Conservation (phyloP, 2,329 filamentous ascomycete genomes). For the Sporothrix brasiliensis region DNA sequence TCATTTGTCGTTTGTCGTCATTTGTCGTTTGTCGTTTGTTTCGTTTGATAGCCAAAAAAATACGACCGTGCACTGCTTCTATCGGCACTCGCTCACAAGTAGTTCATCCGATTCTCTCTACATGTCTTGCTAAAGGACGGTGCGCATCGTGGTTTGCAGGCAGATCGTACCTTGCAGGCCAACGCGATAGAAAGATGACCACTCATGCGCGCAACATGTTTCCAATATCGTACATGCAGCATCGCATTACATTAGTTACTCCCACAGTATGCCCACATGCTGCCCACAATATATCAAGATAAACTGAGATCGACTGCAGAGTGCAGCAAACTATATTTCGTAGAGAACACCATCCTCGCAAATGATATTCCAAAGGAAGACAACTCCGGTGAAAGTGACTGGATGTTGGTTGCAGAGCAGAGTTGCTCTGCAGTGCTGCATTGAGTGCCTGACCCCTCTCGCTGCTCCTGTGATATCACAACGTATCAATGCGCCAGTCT, state of each 20-base stretch:
- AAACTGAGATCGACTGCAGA: neutral
- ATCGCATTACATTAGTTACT: neutral
- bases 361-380: no score
- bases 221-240: neutral
- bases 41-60: neutral
- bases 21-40: neutral
- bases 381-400: neutral
- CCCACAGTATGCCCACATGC: no score
- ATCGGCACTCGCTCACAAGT: neutral
- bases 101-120: neutral
- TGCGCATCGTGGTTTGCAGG: neutral
- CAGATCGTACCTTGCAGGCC: conserved; percentile 8
- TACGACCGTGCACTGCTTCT: neutral
- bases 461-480: conserved; percentile 5
- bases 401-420: conserved; percentile 11
- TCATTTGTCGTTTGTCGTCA: neutral
- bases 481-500: conserved; percentile 1
- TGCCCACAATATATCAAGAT: neutral
- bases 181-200: neutral
- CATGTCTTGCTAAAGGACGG: neutral
- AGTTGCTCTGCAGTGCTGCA: conserved; percentile 16
- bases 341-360: no score
- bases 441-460: neutral
- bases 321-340: neutral
- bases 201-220: neutral